Percentiles rank a stretch among this genome's conserved stretches.
Conservation (phyloP, 805 yeast species). For the Lipomyces oligophaga region DNA sequence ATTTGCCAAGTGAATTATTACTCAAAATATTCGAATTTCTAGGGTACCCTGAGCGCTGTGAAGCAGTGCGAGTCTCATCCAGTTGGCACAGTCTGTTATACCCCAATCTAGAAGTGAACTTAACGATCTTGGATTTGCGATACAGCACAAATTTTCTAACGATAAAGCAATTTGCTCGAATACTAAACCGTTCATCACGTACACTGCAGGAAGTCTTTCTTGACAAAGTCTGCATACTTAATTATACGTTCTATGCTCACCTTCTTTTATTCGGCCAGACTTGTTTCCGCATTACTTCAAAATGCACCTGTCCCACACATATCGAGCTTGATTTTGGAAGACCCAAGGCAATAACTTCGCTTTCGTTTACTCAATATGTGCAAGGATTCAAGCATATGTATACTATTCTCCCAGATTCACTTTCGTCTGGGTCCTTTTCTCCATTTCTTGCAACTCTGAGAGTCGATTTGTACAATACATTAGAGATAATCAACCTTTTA, state of each 20-base stretch:
- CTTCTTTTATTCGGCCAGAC: too few species aligned
- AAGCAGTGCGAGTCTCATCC: background rate
- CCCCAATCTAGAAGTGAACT: background rate
- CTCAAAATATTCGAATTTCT: slow-evolving; percentile 9
- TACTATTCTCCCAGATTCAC: background rate
- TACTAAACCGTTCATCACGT: background rate
- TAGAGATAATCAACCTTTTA: slow-evolving; percentile 1
- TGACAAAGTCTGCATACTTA: too few species aligned
- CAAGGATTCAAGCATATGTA: background rate
- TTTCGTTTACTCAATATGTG: slow-evolving; percentile 1
- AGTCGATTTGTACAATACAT: slow-evolving; percentile 9
- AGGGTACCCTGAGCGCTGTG: slow-evolving; percentile 2
- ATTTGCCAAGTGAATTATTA: slow-evolving; percentile 7
- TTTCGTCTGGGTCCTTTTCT: slow-evolving; percentile 1
- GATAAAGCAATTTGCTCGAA: background rate
- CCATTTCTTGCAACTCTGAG: slow-evolving; percentile 7
- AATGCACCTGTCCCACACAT: too few species aligned
- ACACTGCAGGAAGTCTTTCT: background rate
- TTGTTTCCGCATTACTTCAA: too few species aligned
- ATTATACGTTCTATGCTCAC: too few species aligned
- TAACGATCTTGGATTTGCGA: background rate
- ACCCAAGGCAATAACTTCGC: background rate
- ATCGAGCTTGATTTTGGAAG: background rate
- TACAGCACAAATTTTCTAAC: slow-evolving; percentile 7
- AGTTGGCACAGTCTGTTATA: background rate